These are phyloP conservation scores for Drosera spatulata DNA, from an alignment of 179 eudicot species.

Conservation along the genomic window DNA sequence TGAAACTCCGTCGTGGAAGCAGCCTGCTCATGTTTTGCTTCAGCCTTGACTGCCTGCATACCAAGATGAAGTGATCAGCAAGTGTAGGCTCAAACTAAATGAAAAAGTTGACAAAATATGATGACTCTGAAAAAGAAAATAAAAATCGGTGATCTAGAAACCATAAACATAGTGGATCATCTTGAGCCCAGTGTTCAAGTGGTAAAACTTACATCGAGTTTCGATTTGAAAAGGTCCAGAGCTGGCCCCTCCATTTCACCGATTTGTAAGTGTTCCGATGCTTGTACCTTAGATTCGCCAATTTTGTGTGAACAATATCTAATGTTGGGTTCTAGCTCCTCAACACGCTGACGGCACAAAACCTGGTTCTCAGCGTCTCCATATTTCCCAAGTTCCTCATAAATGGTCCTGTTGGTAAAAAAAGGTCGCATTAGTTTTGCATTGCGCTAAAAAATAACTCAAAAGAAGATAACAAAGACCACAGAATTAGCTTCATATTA, in stretches of 20 bases:
- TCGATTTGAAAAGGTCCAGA: conserved; percentile 84
- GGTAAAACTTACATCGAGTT: conserved; percentile 51
- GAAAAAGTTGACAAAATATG: too few relatives aligned
- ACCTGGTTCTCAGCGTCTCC: conserved; percentile 87
- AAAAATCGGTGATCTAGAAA: too few relatives aligned
- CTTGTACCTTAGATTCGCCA: conserved; percentile 76
- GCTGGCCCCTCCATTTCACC: conserved; percentile 99
- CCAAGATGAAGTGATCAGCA: neutral
- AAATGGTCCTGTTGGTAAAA: conserved; percentile 58
- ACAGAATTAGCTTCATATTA: too few relatives aligned
- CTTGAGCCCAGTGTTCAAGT: too few relatives aligned
- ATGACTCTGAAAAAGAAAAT: too few relatives aligned
- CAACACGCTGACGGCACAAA: conserved; percentile 89
- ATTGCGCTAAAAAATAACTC: too few relatives aligned
- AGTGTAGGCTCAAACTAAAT: too few relatives aligned
- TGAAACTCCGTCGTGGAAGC: conserved; percentile 93
- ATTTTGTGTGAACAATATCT: conserved; percentile 89
- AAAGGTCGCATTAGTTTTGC: too few relatives aligned
- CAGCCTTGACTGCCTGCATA: conserved; percentile 90
- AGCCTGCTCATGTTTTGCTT: conserved; percentile 96
- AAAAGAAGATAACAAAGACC: neutral
- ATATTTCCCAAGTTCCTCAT: conserved; percentile 97
- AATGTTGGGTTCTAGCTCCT: conserved; percentile 91
- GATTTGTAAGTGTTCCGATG: conserved; percentile 74
- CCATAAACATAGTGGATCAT: too few relatives aligned